phyloP scores from a whole-genome alignment of 306 rosid genomes.

The Mucuna pruriens region DNA sequence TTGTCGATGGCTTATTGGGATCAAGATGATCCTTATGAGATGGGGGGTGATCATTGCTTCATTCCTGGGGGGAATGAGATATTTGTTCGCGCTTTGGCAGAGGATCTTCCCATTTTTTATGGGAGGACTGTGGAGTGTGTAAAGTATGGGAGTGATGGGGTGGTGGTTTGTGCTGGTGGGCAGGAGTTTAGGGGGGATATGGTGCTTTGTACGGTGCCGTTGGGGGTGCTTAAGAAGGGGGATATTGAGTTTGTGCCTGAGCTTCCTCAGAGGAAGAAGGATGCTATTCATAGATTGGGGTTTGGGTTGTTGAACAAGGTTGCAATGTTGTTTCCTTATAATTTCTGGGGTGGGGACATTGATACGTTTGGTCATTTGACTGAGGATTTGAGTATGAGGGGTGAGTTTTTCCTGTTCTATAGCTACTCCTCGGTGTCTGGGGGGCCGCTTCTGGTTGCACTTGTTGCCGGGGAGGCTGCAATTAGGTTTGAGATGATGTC shows the following conservation, averaged over 20 bases:
- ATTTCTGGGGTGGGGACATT: conserved; percentile 92
- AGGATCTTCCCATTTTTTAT: conserved; percentile 85
- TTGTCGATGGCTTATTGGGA: conserved; percentile 97
- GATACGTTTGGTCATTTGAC: conserved; percentile 91
- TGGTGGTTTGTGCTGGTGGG: conserved; percentile 61
- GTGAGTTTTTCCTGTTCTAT: conserved; percentile 88
- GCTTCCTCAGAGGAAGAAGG: conserved; percentile 87
- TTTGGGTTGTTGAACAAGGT: conserved; percentile 89
- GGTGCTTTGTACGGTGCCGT: conserved; percentile 85
- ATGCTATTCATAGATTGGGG: conserved; percentile 82
- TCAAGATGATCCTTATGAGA: conserved; percentile 93
- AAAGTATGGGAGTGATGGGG: conserved; percentile 80
- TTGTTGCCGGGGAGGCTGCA: conserved; percentile 90
- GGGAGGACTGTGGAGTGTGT: conserved; percentile 72
- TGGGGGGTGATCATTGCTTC: conserved; percentile 98
- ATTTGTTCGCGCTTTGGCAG: conserved; percentile 70
- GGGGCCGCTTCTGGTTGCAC: conserved; percentile 86
- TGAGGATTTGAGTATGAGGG: conserved; percentile 83
- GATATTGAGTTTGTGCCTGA: conserved; percentile 73
- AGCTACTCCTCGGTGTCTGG: conserved; percentile 94
- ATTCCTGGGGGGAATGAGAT: conserved; percentile 87
- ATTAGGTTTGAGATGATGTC: conserved; percentile 89
- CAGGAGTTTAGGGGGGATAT: conserved; percentile 73
- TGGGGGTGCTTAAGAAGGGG: conserved; percentile 84
- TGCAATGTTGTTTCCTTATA: conserved; percentile 78